These are phyloP conservation scores for Tetragonia tetragonoides DNA, from an alignment of 148 eudicot species.

Conservation along the genomic window DNA sequence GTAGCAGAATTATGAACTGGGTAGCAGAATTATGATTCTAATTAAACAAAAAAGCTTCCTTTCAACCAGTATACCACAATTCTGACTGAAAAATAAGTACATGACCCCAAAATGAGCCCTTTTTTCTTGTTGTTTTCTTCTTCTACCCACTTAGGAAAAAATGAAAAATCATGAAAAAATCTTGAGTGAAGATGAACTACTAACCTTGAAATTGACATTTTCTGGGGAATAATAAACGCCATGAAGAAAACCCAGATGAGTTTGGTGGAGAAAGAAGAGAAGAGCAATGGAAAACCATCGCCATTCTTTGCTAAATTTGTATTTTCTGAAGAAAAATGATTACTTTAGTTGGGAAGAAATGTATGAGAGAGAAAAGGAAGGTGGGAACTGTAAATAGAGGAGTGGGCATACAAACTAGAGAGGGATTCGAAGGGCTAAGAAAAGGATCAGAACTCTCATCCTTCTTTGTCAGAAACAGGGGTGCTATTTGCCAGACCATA, in stretches of 20 bases:
- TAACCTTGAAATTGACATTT: constrained; percentile 25
- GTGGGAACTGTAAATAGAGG: neutral
- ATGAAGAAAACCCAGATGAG: constrained; percentile 11
- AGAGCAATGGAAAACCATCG: constrained; percentile 35
- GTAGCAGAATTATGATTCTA: neutral
- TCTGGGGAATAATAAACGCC: constrained; percentile 20
- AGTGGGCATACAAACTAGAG: neutral
- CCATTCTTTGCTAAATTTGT: constrained; percentile 9
- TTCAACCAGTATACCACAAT: neutral
- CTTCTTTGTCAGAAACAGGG: constrained; percentile 1
- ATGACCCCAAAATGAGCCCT: neutral
- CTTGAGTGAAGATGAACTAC: neutral
- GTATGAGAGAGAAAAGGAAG: neutral
- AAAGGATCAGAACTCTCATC: neutral
- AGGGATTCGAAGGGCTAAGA: neutral
- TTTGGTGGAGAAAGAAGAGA: constrained; percentile 29
- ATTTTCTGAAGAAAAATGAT: neutral
- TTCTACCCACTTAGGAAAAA: neutral
- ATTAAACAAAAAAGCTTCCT: neutral
- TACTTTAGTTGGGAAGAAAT: neutral
- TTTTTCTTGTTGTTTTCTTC: too few species aligned
- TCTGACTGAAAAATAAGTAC: neutral
- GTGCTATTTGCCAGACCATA: too few species aligned
- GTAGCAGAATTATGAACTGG: neutral
- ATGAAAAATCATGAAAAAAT: neutral